Base-by-base conservation (phyloP, 2,329 filamentous ascomycete species). In the Diplocarpon rosae region DNA sequence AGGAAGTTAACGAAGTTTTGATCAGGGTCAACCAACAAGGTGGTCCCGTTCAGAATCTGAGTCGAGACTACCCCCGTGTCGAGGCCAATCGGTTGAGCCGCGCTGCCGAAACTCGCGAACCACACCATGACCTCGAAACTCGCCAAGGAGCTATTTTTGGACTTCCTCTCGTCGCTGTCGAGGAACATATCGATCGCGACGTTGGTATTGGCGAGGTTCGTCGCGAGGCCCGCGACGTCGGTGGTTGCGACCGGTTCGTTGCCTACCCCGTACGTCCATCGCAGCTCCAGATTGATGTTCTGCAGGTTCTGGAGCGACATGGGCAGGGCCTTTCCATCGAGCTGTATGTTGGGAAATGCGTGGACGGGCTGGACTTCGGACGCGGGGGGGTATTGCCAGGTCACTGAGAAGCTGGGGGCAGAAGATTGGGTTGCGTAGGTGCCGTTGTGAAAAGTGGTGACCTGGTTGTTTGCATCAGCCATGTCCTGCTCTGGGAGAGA, bases 181-280 rank as follows among this genome's bases (percentile, higher is more conserved):
- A 76, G 59, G 59, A 76, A 78, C 67, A 77, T 73, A 62, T 78
- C 74, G 48, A 78, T 63, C 30, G 72, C 73, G 29, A 78, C 72
- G 63, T 77, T 77, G 58, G 71, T 62, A 52, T 73, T 72, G 47
- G 74, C 59, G 0, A 56, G 49, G n/a, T 60, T 58, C 0, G 58
- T 47, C 2, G 48, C 55, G 11, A 75, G 58, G 9, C n/a, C 34
- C 0, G 57, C 55, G 0, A 57, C 30, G 2, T 59, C 47, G 45
- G 66, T 61, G 10, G 58, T 58, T 1, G 60, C 54, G n/a, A 35
- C 45, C 7, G 66, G 36, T n/a, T 64, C 64, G 52, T 73, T 2
- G 65, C 65, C 73, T 71, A 78, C 37, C 65, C 57, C 34, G 75
- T 59, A 47, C 69, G 49, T 47, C 48, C 48, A 50, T 7, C 24